These are phyloP conservation scores for Leucocoprinus leucothites DNA, from an alignment of 768 basidiomycete species.

Conservation along the genomic window DNA sequence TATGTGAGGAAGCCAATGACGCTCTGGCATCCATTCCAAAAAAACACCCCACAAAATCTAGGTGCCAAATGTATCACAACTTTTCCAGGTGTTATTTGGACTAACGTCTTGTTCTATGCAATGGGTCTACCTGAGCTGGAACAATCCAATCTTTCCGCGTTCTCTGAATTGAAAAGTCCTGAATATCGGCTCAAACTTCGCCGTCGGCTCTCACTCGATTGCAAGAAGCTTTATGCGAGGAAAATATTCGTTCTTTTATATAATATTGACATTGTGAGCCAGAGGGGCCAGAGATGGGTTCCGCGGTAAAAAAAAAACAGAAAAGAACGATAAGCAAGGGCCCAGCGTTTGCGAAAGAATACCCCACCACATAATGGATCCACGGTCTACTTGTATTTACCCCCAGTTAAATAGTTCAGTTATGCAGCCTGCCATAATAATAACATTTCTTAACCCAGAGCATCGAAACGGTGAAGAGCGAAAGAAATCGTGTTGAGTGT, in stretches of 20 bases:
- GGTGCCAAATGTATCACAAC: background rate
- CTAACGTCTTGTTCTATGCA: slow-evolving; percentile 4
- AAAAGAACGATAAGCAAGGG: background rate
- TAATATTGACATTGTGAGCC: background rate
- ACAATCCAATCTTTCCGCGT: background rate
- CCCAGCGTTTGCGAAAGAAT: background rate
- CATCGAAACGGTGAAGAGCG: no score
- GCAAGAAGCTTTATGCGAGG: slow-evolving; percentile 6
- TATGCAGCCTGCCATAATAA: no score
- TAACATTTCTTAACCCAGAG: no score
- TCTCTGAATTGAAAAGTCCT: background rate
- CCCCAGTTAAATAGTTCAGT: no score
- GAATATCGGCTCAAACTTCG: background rate
- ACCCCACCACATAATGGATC: no score
- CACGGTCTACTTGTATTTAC: no score
- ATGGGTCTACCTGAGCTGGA: slow-evolving; percentile 4
- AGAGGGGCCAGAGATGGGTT: background rate
- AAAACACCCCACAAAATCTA: background rate
- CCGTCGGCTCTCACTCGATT: background rate
- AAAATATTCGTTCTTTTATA: background rate
- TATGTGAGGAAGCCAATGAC: no score
- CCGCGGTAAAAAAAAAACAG: background rate
- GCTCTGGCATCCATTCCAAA: no score
- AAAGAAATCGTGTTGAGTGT: no score
- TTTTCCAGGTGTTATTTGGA: background rate